Percentiles rank a stretch among this genome's conserved stretches.
These are phyloP conservation scores for Penicillium pulvis DNA, from an alignment of 495 filamentous ascomycete genomes.

Conservation along the genomic window DNA sequence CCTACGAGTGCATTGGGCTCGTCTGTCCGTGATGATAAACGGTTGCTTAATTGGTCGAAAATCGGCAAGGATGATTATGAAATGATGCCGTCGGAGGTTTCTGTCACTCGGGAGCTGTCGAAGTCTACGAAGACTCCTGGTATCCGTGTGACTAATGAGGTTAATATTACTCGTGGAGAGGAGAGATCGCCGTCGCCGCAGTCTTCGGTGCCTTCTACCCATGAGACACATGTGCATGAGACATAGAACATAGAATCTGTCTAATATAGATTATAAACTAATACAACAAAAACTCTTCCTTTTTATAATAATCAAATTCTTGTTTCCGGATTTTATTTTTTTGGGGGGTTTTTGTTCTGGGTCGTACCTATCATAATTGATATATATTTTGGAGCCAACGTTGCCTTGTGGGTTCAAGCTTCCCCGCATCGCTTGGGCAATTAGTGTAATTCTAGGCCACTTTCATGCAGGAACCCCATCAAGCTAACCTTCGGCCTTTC, in stretches of 20 bases:
- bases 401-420: neutral
- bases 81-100: slow-evolving; percentile 34
- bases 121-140: slow-evolving; percentile 14
- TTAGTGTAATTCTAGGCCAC: neutral
- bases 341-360: neutral
- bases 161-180: slow-evolving; percentile 15
- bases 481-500: neutral
- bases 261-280: neutral
- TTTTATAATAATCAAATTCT: neutral
- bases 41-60: slow-evolving; percentile 29
- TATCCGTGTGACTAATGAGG: slow-evolving; percentile 29
- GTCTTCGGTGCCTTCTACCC: slow-evolving; percentile 14
- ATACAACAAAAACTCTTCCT: slow-evolving; percentile 5
- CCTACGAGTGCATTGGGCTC: slow-evolving; percentile 20
- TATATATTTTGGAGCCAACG: too few relatives aligned
- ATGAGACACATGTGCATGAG: neutral
- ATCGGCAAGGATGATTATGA: slow-evolving; percentile 29
- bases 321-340: neutral
- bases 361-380: neutral
- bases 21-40: slow-evolving; percentile 25
- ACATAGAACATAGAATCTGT: slow-evolving; percentile 1
- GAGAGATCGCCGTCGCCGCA: slow-evolving; percentile 9
- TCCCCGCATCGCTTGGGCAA: neutral
- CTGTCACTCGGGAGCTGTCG: slow-evolving; percentile 17
- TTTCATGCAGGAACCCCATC: neutral